Base-by-base conservation (phyloP, 768 basidiomycete genomes). In the Xanthoconium stramineum region DNA sequence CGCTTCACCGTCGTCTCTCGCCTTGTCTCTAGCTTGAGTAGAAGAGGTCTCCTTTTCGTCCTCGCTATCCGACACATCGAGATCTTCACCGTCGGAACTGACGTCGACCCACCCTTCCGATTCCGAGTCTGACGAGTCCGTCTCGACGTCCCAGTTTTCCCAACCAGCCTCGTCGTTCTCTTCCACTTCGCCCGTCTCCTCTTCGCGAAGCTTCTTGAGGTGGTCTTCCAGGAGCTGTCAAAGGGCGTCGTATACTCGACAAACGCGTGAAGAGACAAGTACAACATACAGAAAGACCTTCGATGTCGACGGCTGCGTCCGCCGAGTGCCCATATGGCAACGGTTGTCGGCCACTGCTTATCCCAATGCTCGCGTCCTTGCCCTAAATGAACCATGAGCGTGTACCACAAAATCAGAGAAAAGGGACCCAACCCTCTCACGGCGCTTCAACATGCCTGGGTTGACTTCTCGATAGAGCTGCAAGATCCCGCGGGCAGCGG, bases 381-480 rank as follows among this genome's bases (percentile, higher is more conserved):
- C 97, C 96, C 89, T 91, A 60, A 24, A 13, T 39, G 44, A 52
- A 9, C 29, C 36, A 51, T 63, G 55, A 61, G 44, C 37, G 24
- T 10, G 12, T 5, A 24, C n/a, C 8, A 48, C 24, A 24, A 20
- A 24, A 13, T 4, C 11, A 32, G 46, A 51, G 33, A 47, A 55
- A 12, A 52, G 39, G 37, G 32, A 24, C 68, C 85, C 50, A 60
- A 91, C 91, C 63, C 94, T 75, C 67, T 98, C 96, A 55, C 92
- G 78, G 59, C 85, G 79, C 72, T 93, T 96, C 63, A 99, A 77
- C 82, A 98, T 82, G 8, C 84, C 86, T 2, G 97, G 97, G 69
- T 98, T 97, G 56, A 96, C 90, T 65, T 98, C 95, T n/a, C 97
- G 80, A 75, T 91, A 99, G 15, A 98, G 76, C 68, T 89, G 91